These are phyloP conservation scores for Barnettozyma botsteinii DNA, from an alignment of 805 yeast species.

Conservation along the genomic window DNA sequence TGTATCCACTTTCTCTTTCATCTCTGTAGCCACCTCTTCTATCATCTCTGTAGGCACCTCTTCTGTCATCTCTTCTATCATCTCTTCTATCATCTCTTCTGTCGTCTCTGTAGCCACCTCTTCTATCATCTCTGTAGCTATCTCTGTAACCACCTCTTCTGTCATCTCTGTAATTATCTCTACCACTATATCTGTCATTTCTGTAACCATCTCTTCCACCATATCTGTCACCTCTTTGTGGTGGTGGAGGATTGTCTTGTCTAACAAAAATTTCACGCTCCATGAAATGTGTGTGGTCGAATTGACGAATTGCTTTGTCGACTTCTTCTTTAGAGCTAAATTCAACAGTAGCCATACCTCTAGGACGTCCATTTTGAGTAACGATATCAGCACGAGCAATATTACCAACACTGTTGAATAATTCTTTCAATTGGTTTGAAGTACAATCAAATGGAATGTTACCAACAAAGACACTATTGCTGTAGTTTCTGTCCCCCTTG, in stretches of 20 bases:
- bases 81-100: conserved; percentile 12
- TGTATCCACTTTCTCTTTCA: conserved; percentile 12
- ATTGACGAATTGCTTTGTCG: conserved; percentile 60
- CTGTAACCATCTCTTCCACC: conserved; percentile 13
- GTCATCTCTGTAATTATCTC: conserved; percentile 23
- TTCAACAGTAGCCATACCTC: conserved; percentile 92
- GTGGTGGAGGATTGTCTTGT: conserved; percentile 85
- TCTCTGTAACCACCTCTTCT: conserved; percentile 10
- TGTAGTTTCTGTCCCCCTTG: conserved; percentile 51
- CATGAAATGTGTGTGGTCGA: conserved; percentile 55
- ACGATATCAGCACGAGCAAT: conserved; percentile 82
- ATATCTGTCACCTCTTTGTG: conserved; percentile 11
- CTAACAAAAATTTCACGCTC: conserved; percentile 86
- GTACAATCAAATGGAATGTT: conserved; percentile 63
- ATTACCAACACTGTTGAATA: conserved; percentile 55
- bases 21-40: conserved; percentile 6
- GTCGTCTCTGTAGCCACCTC: conserved; percentile 10
- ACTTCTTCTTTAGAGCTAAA: conserved; percentile 62
- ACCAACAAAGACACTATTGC: conserved; percentile 67
- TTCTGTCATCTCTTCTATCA: conserved; percentile 5
- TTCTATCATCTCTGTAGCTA: conserved; percentile 11
- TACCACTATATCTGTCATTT: conserved; percentile 10
- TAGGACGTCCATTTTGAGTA: conserved; percentile 67
- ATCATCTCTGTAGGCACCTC: conserved; percentile 9
- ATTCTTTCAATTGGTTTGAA: conserved; percentile 52